Conservation (phyloP, 2,329 filamentous ascomycete genomes). For the Pyrenophora seminiperda region DNA sequence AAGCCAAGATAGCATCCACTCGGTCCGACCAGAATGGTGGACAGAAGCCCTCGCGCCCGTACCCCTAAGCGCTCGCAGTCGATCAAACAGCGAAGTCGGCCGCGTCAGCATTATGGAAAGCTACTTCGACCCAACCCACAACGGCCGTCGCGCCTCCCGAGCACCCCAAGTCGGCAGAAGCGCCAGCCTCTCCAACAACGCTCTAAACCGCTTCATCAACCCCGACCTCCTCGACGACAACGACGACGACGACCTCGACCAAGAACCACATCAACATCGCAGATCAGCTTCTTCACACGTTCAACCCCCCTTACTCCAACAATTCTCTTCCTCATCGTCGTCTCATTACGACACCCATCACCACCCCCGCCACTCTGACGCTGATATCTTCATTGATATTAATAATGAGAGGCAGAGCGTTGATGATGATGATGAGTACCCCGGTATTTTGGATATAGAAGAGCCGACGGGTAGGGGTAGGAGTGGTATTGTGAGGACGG, state of each 20-base stretch:
- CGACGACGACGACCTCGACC: not conserved
- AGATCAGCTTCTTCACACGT: not conserved
- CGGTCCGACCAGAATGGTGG: slow-evolving; percentile 11
- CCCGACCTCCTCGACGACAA: not conserved
- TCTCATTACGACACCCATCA: not conserved
- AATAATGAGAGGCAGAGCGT: not conserved
- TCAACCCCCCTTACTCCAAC: not conserved
- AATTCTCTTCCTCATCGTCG: not conserved
- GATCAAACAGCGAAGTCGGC: not conserved
- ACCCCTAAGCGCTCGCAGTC: not conserved
- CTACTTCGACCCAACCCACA: not conserved
- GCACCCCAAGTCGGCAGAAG: not conserved
- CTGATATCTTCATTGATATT: not conserved
- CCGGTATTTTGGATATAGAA: not conserved
- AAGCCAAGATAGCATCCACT: not conserved
- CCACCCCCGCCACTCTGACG: not conserved
- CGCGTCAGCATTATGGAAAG: not conserved
- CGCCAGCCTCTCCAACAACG: not conserved
- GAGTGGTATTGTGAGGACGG: not conserved
- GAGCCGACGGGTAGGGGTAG: not conserved
- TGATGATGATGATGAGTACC: slow-evolving; percentile 1
- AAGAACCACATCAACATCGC: too few species aligned
- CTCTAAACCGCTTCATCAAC: slow-evolving; percentile 4
- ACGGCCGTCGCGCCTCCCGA: not conserved
- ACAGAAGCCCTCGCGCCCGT: slow-evolving; percentile 4